phyloP scores from a whole-genome alignment of 2,329 filamentous ascomycete genomes.

The Hymenoscyphus fraxineus region DNA sequence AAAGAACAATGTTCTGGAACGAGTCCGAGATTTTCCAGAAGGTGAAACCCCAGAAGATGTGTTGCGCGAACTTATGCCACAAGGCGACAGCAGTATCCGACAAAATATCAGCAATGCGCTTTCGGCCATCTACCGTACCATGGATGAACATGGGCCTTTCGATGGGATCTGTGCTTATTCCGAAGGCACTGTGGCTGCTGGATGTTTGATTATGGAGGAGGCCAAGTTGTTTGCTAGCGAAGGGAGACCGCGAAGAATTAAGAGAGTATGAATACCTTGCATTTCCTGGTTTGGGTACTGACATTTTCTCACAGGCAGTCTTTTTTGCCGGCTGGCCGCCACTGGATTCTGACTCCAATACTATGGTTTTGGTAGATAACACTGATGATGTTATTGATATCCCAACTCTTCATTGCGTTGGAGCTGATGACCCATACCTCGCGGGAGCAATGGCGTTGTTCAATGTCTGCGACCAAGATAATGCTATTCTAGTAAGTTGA shows the following conservation, averaged over 20 bases:
- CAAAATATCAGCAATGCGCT: constrained; percentile 29
- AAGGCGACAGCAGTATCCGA: constrained; percentile 15
- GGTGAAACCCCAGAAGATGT: constrained; percentile 25
- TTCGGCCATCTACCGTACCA: constrained; percentile 39
- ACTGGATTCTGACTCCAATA: constrained; percentile 41
- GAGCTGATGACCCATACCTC: constrained; percentile 56
- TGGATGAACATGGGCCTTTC: constrained; percentile 44
- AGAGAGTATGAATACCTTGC: constrained; percentile 31
- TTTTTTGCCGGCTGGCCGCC: constrained; percentile 54
- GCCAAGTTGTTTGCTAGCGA: constrained; percentile 38
- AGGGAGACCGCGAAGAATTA: constrained; percentile 33
- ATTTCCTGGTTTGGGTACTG: neutral
- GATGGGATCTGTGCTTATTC: constrained; percentile 57
- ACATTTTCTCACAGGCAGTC: constrained; percentile 33
- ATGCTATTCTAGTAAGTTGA: constrained; percentile 43
- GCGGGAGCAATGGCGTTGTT: constrained; percentile 58
- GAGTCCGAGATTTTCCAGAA: constrained; percentile 26
- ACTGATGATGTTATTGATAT: constrained; percentile 48
- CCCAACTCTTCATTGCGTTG: constrained; percentile 51
- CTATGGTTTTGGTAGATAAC: constrained; percentile 48
- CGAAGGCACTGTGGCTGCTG: constrained; percentile 53
- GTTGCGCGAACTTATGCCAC: constrained; percentile 23
- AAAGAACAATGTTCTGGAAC: constrained; percentile 25
- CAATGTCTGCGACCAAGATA: constrained; percentile 58
- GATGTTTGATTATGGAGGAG: constrained; percentile 50